Conservation (phyloP, 2,329 filamentous ascomycete species). For the Sclerotinia glacialis region DNA sequence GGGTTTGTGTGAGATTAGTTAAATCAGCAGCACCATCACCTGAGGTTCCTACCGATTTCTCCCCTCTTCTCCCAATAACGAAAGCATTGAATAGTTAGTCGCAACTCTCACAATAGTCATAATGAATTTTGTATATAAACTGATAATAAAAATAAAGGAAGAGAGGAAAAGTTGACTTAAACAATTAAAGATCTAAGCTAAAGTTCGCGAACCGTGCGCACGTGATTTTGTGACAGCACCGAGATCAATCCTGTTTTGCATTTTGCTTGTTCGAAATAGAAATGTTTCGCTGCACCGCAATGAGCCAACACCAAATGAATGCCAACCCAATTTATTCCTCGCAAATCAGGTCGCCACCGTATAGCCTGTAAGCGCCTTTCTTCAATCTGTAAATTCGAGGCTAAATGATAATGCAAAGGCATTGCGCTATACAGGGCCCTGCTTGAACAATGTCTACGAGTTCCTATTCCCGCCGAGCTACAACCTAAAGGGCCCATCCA, state of each 20-base stretch:
- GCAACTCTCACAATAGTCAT: too few species aligned
- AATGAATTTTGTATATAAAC: background rate
- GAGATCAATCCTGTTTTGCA: background rate
- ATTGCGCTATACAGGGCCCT: conserved; percentile 72
- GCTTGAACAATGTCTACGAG: conserved; percentile 53
- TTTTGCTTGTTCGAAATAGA: background rate
- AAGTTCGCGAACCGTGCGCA: background rate
- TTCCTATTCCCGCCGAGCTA: conserved; percentile 53
- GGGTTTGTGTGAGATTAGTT: too few species aligned
- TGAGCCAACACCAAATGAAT: conserved; percentile 40
- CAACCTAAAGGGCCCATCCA: conserved; percentile 35
- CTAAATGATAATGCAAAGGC: conserved; percentile 44
- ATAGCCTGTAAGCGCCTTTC: conserved; percentile 46
- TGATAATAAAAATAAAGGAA: background rate
- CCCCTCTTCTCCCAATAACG: too few species aligned
- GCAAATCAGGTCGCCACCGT: conserved; percentile 49
- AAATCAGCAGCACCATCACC: background rate
- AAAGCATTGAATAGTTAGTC: too few species aligned
- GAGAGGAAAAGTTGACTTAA: background rate
- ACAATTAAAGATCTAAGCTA: background rate
- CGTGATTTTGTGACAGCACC: background rate
- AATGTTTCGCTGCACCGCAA: background rate
- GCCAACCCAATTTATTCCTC: conserved; percentile 46
- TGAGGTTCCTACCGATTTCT: background rate
- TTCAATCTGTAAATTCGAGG: background rate